Conservation (phyloP, 768 basidiomycete genomes). For the Boletus sp. region DNA sequence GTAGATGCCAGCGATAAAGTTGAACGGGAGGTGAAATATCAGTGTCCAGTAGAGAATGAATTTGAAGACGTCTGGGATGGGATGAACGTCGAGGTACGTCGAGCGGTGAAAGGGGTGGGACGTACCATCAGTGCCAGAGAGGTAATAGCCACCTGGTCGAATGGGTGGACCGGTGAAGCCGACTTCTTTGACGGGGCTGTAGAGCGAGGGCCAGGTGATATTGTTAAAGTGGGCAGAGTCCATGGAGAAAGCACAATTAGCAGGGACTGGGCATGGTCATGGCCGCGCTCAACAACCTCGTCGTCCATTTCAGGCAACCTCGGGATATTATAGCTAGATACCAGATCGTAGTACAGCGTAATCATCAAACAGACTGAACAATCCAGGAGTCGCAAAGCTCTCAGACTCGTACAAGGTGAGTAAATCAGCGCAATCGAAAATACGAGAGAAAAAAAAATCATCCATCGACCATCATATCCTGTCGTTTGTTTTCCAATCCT, state of each 20-base stretch:
- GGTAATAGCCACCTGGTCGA: constrained; percentile 35
- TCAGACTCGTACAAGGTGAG: not conserved
- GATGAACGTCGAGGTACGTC: not conserved
- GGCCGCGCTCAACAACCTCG: not conserved
- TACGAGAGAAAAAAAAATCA: not conserved
- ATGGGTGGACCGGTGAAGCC: constrained; percentile 25
- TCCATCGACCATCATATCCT: constrained; percentile 17
- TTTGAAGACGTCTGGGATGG: constrained; percentile 37
- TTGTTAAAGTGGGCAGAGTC: constrained; percentile 15
- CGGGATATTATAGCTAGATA: not conserved
- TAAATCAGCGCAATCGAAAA: not conserved
- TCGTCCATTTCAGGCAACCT: not conserved
- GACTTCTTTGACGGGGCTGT: constrained; percentile 37
- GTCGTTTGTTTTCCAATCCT: constrained; percentile 4
- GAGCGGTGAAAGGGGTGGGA: not conserved
- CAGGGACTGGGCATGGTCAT: not conserved
- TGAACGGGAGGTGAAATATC: constrained; percentile 45
- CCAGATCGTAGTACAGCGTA: not conserved
- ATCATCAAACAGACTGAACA: not conserved
- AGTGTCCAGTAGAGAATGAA: constrained; percentile 51
- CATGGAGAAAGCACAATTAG: not conserved
- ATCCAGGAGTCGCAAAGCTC: not conserved
- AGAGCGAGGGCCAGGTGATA: constrained; percentile 38
- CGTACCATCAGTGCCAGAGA: constrained; percentile 34
- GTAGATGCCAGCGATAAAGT: constrained; percentile 38